Base-by-base conservation (phyloP, 345 rosid genomes). In the Cardamine occulta region DNA sequence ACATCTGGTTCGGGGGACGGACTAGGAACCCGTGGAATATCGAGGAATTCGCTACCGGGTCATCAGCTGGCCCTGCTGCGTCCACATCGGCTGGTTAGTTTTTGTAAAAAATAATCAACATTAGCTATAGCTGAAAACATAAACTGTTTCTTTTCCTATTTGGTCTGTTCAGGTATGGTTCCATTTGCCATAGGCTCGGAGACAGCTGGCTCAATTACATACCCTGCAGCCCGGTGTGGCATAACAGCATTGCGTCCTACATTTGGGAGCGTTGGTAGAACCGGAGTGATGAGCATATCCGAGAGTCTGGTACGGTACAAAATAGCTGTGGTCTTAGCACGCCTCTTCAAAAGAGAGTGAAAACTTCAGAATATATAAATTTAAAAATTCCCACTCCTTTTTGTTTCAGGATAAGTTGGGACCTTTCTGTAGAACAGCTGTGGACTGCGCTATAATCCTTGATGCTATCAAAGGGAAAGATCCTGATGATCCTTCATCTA, bases 101-200 rank as follows among this genome's bases (percentile, higher is more conserved):
- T 18, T 7, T 37, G 1, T 42, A 12, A 39, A 40, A 28, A 60
- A 9, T 39, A 63, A 53, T 63, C 52, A 71, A 32, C 24, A 55
- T 32, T 63, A 32, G 37, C 47, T 17, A 23, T 32, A 63, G 1
- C 66, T 49, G 68, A 40, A 53, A 28, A 23, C 1, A 48, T 37
- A 7, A 60, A 10, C 58, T 37, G 34, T 39, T 64, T 59, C 19
- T 57, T 42, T 34, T 39, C 24, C 21, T 0, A 13, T 63, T 15
- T 63, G 47, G 59, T 35, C 12, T 28, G 39, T 23, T 35, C 66
- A 86, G 94, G 96, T 49, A 84, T 93, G 90, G 88, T 90, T 63
- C 98, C 96, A 8, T 91, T 93, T 86, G 93, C 98, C 49, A 88
- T 93, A 84, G 98, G 97, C 74, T 93, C 97, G 2, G 97, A 93